Evolutionary conservation across 768 basidiomycete species (phyloP), one percentile per base, ranked within the genome.

Genomic region (Auricularia cornea): DNA sequence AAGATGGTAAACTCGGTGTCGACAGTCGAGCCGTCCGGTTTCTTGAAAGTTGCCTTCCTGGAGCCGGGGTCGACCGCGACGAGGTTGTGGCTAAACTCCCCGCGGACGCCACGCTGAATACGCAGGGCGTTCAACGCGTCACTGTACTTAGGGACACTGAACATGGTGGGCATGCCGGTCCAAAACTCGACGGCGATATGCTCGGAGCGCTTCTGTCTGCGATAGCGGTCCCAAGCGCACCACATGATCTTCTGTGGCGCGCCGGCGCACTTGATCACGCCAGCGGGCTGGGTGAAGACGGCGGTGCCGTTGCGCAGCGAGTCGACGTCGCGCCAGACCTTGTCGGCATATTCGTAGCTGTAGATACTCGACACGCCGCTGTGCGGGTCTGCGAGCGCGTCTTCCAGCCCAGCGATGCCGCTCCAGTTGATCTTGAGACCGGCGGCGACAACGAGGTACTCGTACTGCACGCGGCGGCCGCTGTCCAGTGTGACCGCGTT

Each of bases 221-320:
- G 80, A 72, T 82, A 92, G 59, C 86, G 79, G 71, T 94, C 91
- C 90, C 91, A 93, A 56, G 91, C 90, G 90, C 94, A 92, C 92
- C 93, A 96, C 90, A 96, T 94, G 61, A 94, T 90, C 75, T 95
- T 94, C 71, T 93, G 90, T 23, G 90, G 89, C 18, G 88, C 89
- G 78, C 92, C 89, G 68, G 94, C 90, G 72, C 95, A 98, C 75
- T 99, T 99, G 71, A 99, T 83, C 29, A 92, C 77, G 18, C 95
- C 94, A 16, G 89, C 84, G 38, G 95, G 96, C 70, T 98, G 96
- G 0, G 95, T 98, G 77, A 98, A 99, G 68, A 98, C 82, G 3
- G 94, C 94, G 61, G 87, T 84, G 14, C 95, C 94, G 2, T 80
- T 76, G 38, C 88, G 83, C 63, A 94, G 81, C 14, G 80, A 80